These are phyloP conservation scores for Fragaria iinumae DNA, from an alignment of 306 rosid genomes.

Conservation along the genomic window DNA sequence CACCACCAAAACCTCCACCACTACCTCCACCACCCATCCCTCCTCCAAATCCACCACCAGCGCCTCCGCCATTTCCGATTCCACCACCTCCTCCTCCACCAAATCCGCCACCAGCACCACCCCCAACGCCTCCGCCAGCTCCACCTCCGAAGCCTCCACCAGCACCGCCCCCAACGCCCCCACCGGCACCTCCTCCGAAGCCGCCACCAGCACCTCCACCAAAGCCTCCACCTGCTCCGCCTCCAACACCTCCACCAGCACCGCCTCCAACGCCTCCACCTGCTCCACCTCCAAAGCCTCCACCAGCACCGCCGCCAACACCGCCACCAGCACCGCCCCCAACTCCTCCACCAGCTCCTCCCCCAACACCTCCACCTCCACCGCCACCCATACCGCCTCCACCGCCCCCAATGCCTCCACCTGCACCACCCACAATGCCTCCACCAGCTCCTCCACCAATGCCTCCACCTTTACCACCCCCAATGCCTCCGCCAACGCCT, in stretches of 20 bases:
- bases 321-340: background rate
- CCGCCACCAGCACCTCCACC: background rate
- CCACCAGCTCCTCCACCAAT: background rate
- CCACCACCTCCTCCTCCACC: background rate
- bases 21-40: background rate
- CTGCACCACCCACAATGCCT: background rate
- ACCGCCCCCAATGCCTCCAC: background rate
- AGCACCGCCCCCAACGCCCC: background rate
- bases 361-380: background rate
- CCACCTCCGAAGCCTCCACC: background rate
- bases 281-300: background rate
- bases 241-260: background rate
- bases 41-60: background rate
- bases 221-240: rapidly evolving
- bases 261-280: background rate
- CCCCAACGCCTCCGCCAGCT: background rate
- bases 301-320: background rate
- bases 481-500: background rate
- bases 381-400: background rate
- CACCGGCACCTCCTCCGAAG: background rate
- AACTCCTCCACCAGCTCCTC: background rate
- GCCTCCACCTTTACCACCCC: background rate
- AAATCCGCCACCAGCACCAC: background rate
- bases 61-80: background rate
- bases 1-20: background rate